These are phyloP conservation scores for Suillus plorans DNA, from an alignment of 768 basidiomycete species.

Conservation along the genomic window DNA sequence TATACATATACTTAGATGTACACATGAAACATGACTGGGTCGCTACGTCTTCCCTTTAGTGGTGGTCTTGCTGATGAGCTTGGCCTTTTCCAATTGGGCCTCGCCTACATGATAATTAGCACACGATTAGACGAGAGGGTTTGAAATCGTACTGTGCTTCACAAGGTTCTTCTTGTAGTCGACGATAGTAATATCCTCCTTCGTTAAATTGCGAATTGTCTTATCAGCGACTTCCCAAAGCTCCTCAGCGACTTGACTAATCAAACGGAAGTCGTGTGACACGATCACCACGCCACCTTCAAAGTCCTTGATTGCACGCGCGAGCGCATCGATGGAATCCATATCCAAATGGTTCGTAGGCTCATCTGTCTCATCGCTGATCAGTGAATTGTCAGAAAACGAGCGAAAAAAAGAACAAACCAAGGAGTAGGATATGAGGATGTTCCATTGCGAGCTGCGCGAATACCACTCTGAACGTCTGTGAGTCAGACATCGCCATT, in stretches of 20 bases:
- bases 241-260: slow-evolving; percentile 97
- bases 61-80: slow-evolving; percentile 85
- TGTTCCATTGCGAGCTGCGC: slow-evolving; percentile 97
- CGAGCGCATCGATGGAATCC: slow-evolving; percentile 96
- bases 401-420: slow-evolving; percentile 37
- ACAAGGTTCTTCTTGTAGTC: slow-evolving; percentile 91
- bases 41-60: slow-evolving; percentile 54
- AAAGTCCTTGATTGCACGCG: slow-evolving; percentile 93
- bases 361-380: slow-evolving; percentile 55
- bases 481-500: slow-evolving; percentile 17
- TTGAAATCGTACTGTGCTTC: slow-evolving; percentile 61
- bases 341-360: slow-evolving; percentile 98
- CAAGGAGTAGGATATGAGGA: slow-evolving; percentile 89
- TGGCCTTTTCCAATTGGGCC: slow-evolving; percentile 89
- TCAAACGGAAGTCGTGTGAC: slow-evolving; percentile 99
- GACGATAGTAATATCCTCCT: slow-evolving; percentile 85
- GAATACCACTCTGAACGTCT: slow-evolving; percentile 75
- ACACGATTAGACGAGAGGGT: slow-evolving; percentile 6
- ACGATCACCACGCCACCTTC: slow-evolving; percentile 99
- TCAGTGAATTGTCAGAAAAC: slow-evolving; percentile 12
- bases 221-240: slow-evolving; percentile 98
- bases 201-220: slow-evolving; percentile 90
- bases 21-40: neutral
- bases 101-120: slow-evolving; percentile 48
- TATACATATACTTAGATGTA: neutral